Evolutionary conservation across 352 stramenopile genomes (phyloP).

Genomic region (Globisporangium cylindrosporum): DNA sequence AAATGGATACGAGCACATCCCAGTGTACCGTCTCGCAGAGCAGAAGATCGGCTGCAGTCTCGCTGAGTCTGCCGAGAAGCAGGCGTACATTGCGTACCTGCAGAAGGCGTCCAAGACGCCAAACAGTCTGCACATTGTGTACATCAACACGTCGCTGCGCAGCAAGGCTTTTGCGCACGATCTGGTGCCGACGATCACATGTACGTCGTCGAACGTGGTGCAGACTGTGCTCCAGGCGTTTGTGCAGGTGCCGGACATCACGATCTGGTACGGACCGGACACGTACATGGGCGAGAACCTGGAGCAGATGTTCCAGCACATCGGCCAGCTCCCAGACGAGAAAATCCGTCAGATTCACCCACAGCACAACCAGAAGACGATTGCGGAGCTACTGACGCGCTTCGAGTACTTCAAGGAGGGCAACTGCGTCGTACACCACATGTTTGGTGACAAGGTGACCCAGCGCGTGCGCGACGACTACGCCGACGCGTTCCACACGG

Average conservation of each 20-base stretch:
- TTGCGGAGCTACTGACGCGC: slow-evolving; percentile 77
- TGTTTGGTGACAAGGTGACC: slow-evolving; percentile 96
- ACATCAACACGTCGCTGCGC: slow-evolving; percentile 98
- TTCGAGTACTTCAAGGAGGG: slow-evolving; percentile 95
- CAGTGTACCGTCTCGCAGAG: slow-evolving; percentile 92
- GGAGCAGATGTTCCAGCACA: slow-evolving; percentile 90
- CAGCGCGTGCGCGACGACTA: slow-evolving; percentile 91
- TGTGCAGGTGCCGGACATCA: slow-evolving; percentile 89
- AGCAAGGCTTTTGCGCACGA: slow-evolving; percentile 94
- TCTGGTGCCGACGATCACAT: slow-evolving; percentile 96
- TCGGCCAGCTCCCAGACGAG: slow-evolving; percentile 72
- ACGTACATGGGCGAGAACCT: slow-evolving; percentile 99
- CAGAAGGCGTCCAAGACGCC: slow-evolving; percentile 83
- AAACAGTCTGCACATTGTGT: slow-evolving; percentile 95
- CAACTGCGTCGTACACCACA: slow-evolving; percentile 98
- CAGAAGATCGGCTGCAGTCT: slow-evolving; percentile 95
- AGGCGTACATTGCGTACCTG: slow-evolving; percentile 93
- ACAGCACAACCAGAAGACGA: slow-evolving; percentile 76
- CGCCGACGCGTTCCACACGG: slow-evolving; percentile 92
- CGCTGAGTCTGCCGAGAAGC: slow-evolving; percentile 92
- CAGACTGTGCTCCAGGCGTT: slow-evolving; percentile 95
- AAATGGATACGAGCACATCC: slow-evolving; percentile 89
- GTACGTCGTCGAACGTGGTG: slow-evolving; percentile 96
- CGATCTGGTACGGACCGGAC: slow-evolving; percentile 93
- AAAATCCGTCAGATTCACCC: slow-evolving; percentile 86